phyloP scores from a whole-genome alignment of 164 flowering plant species.

The Buxus sempervirens region DNA sequence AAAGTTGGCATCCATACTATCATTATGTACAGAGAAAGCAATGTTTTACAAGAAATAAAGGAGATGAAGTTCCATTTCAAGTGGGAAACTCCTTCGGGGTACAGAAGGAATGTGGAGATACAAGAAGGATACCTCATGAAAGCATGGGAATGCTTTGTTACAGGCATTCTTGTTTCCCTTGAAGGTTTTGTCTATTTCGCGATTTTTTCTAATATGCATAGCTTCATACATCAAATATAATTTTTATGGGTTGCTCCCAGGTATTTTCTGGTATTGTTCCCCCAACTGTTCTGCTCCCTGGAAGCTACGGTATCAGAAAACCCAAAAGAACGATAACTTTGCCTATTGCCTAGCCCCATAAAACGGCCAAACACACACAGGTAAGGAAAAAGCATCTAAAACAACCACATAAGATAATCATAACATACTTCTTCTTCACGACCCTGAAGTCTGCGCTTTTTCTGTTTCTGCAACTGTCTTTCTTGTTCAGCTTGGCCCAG shows the following conservation, averaged over 20 bases:
- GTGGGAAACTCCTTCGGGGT: background rate
- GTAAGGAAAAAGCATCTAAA: background rate
- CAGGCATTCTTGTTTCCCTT: background rate
- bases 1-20: background rate
- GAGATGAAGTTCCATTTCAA: background rate
- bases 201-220: background rate
- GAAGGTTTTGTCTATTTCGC: background rate
- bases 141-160: background rate
- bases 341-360: background rate
- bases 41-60: background rate
- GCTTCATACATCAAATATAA: background rate
- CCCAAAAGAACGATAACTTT: background rate
- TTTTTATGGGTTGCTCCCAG: background rate
- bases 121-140: background rate
- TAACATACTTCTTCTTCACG: constrained; percentile 82
- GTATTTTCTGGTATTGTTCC: background rate
- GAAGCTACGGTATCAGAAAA: background rate
- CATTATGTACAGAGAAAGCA: background rate
- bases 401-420: background rate
- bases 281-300: background rate
- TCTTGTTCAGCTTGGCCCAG: constrained; percentile 58
- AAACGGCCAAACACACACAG: background rate
- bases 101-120: background rate
- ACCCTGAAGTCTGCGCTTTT: constrained; percentile 82
- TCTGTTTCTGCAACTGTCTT: constrained; percentile 72